These are phyloP conservation scores for Avena insularis DNA, from an alignment of 176 grass and related monocot genomes.

Conservation along the genomic window DNA sequence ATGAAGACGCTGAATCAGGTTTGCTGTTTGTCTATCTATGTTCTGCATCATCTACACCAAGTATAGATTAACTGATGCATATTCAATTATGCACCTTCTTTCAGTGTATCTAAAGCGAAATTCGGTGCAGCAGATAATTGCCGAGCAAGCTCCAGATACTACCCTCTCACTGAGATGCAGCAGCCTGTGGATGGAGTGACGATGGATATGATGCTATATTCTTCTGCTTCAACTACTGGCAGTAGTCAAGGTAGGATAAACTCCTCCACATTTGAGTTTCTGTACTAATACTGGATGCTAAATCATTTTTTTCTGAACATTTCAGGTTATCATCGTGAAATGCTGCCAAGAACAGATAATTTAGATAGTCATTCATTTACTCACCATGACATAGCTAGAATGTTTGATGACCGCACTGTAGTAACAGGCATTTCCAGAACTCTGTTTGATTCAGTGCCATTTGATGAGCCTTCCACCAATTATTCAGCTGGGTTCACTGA, in stretches of 20 bases:
- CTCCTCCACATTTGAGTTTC: background rate
- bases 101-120: conserved; percentile 93
- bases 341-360: conserved; percentile 50
- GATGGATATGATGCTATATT: conserved; percentile 53
- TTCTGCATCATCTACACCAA: conserved; percentile 66
- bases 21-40: conserved; percentile 59
- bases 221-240: conserved; percentile 51
- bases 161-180: conserved; percentile 97
- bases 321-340: conserved; percentile 71
- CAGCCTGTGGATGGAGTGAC: conserved; percentile 83
- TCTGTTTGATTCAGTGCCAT: conserved; percentile 61
- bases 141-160: conserved; percentile 90
- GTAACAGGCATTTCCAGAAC: conserved; percentile 53
- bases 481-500: conserved; percentile 44
- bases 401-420: conserved; percentile 63
- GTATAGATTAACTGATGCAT: conserved; percentile 68
- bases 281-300: background rate
- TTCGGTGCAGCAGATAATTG: conserved; percentile 94
- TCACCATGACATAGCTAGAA: conserved; percentile 62
- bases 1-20: conserved; percentile 99
- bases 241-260: conserved; percentile 65
- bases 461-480: conserved; percentile 54
- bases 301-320: background rate
- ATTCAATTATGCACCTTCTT: conserved; percentile 70
- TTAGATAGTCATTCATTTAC: conserved; percentile 55